Evolutionary conservation across 768 basidiomycete genomes (phyloP), one percentile per base, ranked within the genome.

Genomic region (Hericium rajendrae): DNA sequence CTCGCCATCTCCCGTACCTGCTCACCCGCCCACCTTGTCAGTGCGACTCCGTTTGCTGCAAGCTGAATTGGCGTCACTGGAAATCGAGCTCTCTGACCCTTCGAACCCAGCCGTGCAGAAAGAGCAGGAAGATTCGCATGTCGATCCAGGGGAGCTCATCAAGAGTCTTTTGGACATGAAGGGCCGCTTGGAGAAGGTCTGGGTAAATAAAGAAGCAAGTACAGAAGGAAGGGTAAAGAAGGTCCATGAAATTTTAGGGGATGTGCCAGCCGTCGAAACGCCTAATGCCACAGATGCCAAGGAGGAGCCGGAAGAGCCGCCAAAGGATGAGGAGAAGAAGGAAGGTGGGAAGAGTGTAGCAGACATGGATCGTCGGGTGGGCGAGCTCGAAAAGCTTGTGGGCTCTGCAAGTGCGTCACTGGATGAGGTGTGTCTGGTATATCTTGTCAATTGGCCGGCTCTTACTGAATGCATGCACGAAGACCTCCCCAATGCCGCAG

Each of bases 361-460:
- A 2, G 86, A 90, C 57, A 78, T 97, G 66, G 95, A 98, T 70
- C 78, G 77, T 63, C 82, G 95, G 38, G 78, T 99, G 2, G 86
- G 88, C 6, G 82, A 87, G 59, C 74, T 99, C 15, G 95, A 98
- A 68, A 82, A 79, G 57, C 61, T 89, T 11, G 76, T 99, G 32
- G 95, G 95, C 1, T 86, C 91, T 6, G 83, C 84, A n/a, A 85
- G 78, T 56, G 78, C 86, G 12, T 76, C 83, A 8, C 66, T 94
- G 11, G 92, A 97, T 68, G 91, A 95, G 76, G 94, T 92, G 68
- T 56, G 78, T 67, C 18, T 3, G 38, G 40, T 37, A 37, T 9
- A 12, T 52, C 15, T 18, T 0, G 6, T 38, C 10, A 26, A 37
- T 15, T 16, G 12, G 22, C 11, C 20, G 24, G 40, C 22, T 48